Evolutionary conservation across 2,329 filamentous ascomycete genomes (phyloP), one percentile per base, ranked within the genome.

Genomic region (Huntiella omanensis): DNA sequence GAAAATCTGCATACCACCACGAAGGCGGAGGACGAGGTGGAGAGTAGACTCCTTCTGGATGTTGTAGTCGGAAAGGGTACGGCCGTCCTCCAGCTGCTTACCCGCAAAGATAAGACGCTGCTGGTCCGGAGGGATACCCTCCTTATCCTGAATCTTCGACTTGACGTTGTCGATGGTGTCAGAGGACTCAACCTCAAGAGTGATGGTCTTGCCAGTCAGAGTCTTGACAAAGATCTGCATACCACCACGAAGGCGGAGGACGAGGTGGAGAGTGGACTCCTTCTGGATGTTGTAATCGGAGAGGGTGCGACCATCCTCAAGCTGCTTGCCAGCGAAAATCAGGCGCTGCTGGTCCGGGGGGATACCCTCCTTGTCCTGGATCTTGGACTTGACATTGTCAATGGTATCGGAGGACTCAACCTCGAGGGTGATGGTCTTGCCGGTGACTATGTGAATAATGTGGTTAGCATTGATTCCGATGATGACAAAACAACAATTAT

Each of bases 281-380:
- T 93, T 93, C 65, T 94, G 86, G 45, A 94, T 94, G 68, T 93
- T 93, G 75, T 94, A 94, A 62, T 93, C 86, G 51, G 75, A 80
- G 1, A 48, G 46, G 28, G 86, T 93, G 46, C 87, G 84, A 52
- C 88, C 87, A 55, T 96, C 88, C 64, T 96, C 88, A 3, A 95
- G 76, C 62, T 95, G 87, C 73, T 95, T 95, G 48, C 87, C 88
- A 40, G 87, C 87, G 55, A 95, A 95, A 62, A 95, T 95, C 54
- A 95, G 64, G 56, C 87, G 88, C 69, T 95, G 87, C 66, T 96
- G 87, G 60, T 95, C 87, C 8, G 87, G 87, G 40, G 87, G 88
- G 48, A 95, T 95, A 19, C 87, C 87, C 65, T 95, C 87, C 75
- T 95, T 95, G 59, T 95, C 87, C 64, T 95, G 87, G 38, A 95